phyloP scores from a whole-genome alignment of 352 stramenopile genomes.

The Globisporangium iwayamae region DNA sequence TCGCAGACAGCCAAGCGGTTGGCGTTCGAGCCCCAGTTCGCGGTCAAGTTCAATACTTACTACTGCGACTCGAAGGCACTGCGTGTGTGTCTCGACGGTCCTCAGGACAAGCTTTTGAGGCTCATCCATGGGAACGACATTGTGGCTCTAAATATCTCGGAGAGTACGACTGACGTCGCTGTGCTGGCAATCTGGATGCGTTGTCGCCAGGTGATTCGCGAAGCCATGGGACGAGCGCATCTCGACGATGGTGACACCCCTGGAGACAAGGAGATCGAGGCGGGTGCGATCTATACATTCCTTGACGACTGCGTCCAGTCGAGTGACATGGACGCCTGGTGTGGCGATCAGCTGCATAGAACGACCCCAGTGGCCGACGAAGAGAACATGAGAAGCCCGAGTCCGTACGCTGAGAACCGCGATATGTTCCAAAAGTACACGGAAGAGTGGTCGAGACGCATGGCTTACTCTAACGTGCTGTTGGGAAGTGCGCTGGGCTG shows the following conservation, averaged over 20 bases:
- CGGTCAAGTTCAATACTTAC: slow-evolving; percentile 1
- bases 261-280: not conserved
- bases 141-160: not conserved
- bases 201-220: not conserved
- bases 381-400: not conserved
- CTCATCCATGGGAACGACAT: not conserved
- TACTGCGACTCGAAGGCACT: not conserved
- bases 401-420: not conserved
- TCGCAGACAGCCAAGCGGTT: not conserved
- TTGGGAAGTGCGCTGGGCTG: not conserved
- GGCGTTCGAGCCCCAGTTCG: not conserved
- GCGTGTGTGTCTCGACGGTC: not conserved
- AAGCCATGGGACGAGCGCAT: not conserved
- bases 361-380: not conserved
- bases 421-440: not conserved
- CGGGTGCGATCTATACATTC: not conserved
- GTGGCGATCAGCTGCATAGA: not conserved
- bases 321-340: not conserved
- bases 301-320: not conserved
- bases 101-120: not conserved
- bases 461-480: slow-evolving; percentile 1
- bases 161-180: not conserved
- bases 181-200: not conserved
- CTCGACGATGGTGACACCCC: not conserved
- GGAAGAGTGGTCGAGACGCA: slow-evolving; percentile 1